Percentiles rank a stretch among this genome's conserved stretches.
These are phyloP conservation scores for Dendrobium nobile DNA, from an alignment of 106 monocot genomes.

Conservation along the genomic window DNA sequence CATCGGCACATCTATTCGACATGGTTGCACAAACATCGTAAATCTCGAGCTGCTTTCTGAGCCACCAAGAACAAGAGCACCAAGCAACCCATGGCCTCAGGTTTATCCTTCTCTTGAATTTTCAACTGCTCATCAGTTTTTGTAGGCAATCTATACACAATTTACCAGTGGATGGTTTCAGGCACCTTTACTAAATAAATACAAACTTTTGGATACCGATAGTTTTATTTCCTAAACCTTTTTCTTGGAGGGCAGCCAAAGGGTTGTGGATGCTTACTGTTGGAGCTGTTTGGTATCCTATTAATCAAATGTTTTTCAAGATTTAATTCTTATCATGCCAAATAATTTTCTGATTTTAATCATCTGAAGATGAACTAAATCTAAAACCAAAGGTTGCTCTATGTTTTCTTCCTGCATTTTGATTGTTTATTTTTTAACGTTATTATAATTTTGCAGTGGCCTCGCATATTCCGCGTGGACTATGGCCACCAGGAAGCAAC, in stretches of 20 bases:
- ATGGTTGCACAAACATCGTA: conserved; percentile 72
- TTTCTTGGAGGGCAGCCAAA: too few relatives aligned
- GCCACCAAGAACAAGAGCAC: conserved; percentile 70
- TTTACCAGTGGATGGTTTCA: too few relatives aligned
- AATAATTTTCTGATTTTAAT: too few relatives aligned
- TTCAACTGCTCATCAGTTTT: neutral
- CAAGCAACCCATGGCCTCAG: conserved; percentile 98
- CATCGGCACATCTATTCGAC: conserved; percentile 92
- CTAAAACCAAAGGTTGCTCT: neutral
- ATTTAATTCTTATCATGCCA: too few relatives aligned
- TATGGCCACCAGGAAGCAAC: conserved; percentile 95
- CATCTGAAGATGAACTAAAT: too few relatives aligned
- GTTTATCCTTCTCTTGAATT: conserved; percentile 18
- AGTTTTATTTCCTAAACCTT: too few relatives aligned
- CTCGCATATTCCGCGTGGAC: conserved; percentile 85
- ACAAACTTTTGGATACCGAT: too few relatives aligned
- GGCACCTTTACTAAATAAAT: too few relatives aligned
- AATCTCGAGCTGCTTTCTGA: conserved; percentile 89
- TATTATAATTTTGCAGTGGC: conserved; percentile 56
- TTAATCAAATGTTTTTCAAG: too few relatives aligned
- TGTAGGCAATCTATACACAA: too few relatives aligned
- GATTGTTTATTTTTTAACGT: neutral
- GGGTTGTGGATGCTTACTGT: neutral
- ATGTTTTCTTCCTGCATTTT: neutral
- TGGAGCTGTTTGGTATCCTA: neutral